phyloP scores from a whole-genome alignment of 371 early-diverging fungal genomes.

The Nematocida sp. region DNA sequence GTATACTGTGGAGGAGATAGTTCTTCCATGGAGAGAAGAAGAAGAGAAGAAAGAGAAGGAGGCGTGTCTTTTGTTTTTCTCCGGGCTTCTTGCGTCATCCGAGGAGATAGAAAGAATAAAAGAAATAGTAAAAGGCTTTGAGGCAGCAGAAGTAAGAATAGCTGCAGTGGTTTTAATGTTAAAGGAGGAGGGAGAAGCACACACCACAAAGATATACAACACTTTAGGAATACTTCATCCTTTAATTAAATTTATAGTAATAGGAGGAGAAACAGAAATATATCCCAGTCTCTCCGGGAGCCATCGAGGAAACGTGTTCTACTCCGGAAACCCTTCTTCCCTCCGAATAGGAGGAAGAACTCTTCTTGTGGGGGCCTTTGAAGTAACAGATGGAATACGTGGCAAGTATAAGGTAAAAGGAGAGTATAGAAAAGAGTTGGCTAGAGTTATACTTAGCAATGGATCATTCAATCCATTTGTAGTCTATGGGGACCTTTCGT shows the following conservation, averaged over 20 bases:
- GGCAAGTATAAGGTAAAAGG: conserved; percentile 5
- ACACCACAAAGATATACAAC: neutral
- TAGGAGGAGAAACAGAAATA: neutral
- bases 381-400: conserved; percentile 17
- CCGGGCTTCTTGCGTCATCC: neutral
- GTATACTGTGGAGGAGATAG: neutral
- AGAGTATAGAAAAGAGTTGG: conserved; percentile 4
- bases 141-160: neutral
- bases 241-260: conserved; percentile 22
- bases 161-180: neutral
- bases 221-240: neutral
- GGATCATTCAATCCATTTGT: conserved; percentile 52
- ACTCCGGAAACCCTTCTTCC: conserved; percentile 10
- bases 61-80: neutral
- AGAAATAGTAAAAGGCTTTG: neutral
- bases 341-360: neutral
- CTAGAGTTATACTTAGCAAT: conserved; percentile 14
- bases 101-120: neutral
- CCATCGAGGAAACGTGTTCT: neutral
- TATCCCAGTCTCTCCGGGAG: conserved; percentile 29
- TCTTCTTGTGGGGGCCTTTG: conserved; percentile 33
- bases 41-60: neutral
- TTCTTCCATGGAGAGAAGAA: neutral
- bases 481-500: conserved; percentile 26
- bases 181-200: neutral